Evolutionary conservation across 805 yeast genomes (phyloP), one percentile per base, ranked within the genome.

Genomic region (Saccharomyces kudriavzevii): DNA sequence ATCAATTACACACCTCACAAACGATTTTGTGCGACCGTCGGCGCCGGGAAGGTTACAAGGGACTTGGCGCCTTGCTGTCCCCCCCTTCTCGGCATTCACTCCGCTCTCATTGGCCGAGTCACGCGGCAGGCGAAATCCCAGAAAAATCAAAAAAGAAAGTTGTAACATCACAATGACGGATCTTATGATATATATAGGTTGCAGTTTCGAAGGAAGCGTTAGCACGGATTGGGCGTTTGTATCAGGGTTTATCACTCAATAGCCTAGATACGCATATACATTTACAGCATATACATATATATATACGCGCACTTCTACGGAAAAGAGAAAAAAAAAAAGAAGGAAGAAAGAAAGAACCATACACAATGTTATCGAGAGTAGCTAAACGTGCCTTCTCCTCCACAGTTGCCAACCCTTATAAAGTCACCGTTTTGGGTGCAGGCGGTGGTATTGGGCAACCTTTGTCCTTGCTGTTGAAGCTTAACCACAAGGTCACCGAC

Each of bases 361-460:
- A 4, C 5, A 45, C 49, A 60, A 84, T 84, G 88, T 75, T 84
- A 52, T 69, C 81, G 54, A 79, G 77, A 75, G 55, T 78, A 60
- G 81, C 83, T 51, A 71, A 74, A 64, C 80, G 87, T 76, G 71
- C 80, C 49, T 87, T 87, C 76, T 83, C 91, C 45, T 78, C 88
- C 48, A 71, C 88, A 49, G 78, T 85, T 52, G 67, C 84, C 46
- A 70, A 80, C 60, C 84, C 87, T 66, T 86, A 85, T 79, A 85
- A 85, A 73, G 91, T 86, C 54, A 76, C 90, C 71, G 89, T 86
- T 54, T 74, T 84, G 66, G 92, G 92, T 73, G 92, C 91, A 60
- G 84, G 83, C 61, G 91, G 98, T 77, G 98, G 98, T 74, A 92
- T 91, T 73, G 98, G 98, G 60, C 92, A 86, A 76, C 95, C 95